Evolutionary conservation across 2,329 filamentous ascomycete species (phyloP), one percentile per base, ranked within the genome.

Genomic region (Waltergamsia citrina): DNA sequence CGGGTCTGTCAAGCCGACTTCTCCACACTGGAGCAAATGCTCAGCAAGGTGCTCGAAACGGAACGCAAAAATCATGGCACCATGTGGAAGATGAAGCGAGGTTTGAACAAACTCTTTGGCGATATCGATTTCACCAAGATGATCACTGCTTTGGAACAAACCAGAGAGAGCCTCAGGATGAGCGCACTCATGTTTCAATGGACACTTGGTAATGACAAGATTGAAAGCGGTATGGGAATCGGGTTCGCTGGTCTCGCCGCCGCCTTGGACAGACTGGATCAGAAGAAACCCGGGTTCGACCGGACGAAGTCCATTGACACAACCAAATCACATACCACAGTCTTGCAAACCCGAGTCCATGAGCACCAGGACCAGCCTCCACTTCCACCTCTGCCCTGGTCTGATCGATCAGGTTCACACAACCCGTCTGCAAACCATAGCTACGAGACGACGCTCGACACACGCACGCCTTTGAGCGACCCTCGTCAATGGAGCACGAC

Each of bases 221-320:
- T 71, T 12, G 74, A 80, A 42, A 67, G 69, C 12, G 67, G 74
- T 10, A 65, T 74, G 27, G 75, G 76, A 14, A 79, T 81, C 29
- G 79, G 79, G 28, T 84, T 80, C 47, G 77, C 76, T 2, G 76
- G 76, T 5, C 63, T 84, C 7, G 71, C 74, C 1, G 77, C 78
- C 8, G 78, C 78, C 4, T 63, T 83, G 9, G 72, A 79, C 29
- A 49, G 47, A 23, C 48, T 52, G 29, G 53, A 56, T 10, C 43
- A 43, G 7, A 39, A 33, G 20, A 38, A 32, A 22, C 5, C 29
- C 3, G 16, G 16, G 8, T 22, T 31, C 24, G 30, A 18, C 14
- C 11, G 19, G 9, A 21, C 29, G 19, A 23, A 18, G 10, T 36
- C 28, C 2, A 15, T 30, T 12, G 19, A 35, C 4, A 16, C 18